Base-by-base conservation (phyloP, 768 basidiomycete genomes). In the Cyclocybe aegerita region DNA sequence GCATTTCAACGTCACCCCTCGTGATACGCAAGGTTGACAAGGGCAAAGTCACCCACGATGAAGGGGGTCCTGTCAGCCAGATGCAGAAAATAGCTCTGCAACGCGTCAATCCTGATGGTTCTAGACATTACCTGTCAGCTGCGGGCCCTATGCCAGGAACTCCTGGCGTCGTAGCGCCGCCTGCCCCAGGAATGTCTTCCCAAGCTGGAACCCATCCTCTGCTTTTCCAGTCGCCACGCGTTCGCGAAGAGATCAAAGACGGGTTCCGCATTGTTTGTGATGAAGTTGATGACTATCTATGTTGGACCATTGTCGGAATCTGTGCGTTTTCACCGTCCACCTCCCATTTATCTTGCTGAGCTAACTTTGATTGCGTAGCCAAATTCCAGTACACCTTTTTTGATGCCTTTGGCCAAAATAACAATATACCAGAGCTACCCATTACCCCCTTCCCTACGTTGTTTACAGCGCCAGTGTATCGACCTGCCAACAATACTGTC, bases 371-470 rank as follows among this genome's bases (percentile, higher is more conserved):
- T 23, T 1, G 54, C 62, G 14, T 58, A 93, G 91, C 92, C 48
- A 93, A 93, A 69, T 94, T 93, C 69, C 90, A 93, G 61, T 95
- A 94, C 66, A 93, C 91, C 12, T 96, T 96, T 67, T 94, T 95
- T 64, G 90, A 94, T 60, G 89, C 90, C 4, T 86, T 90, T 65
- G 88, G 88, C 10, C 83, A 89, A 59, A 90, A 85, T 62, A 86
- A 78, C 61, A 82, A 74, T 44, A 83, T 90, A 61, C 88, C 91
- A 43, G 83, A 85, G 52, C 73, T 82, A 60, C 85, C 90, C 16
- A 89, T 97, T 56, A 93, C 93, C 0, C 93, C 94, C 1, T 90
- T 94, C 69, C 94, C 94, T 0, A 90, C 88, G 4, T 70, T 95
- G 11, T 88, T 93, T 64, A 87, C 86, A 7, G 76, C 88, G 6